Evolutionary conservation across 1,139 yeast species (phyloP), one percentile per base, ranked within the genome.

Genomic region (Hemisphaericaspora lyxosophila): DNA sequence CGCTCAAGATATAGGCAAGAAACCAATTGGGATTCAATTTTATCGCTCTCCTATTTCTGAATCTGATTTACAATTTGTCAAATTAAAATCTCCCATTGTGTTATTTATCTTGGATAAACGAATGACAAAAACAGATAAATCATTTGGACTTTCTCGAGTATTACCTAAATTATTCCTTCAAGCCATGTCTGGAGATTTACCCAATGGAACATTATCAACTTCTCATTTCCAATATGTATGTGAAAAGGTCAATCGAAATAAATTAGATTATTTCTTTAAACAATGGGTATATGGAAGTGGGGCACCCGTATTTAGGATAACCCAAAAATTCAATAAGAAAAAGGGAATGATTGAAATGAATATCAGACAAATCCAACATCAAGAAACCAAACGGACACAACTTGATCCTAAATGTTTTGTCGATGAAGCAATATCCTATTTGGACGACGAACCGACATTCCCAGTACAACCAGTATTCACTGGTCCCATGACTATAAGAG

Each of bases 401-500:
- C 71, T 82, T 13, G 50, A 51, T 17, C 46, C 65, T 1, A 58
- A 59, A 5, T 62, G 64, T 14, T 77, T 76, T 44, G 53, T 76
- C n/a, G 66, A 70, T 37, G 76, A 73, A 34, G 72, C 81, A 0
- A 59, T 72, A 14, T 54, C 69, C n/a, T 54, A 58, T 36, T 47
- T 64, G 44, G 73, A 72, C 33, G 64, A 64, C 31, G 75, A 70
- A 38, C 70, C 70, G 2, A 38, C 53, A 1, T 54, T 61, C 46
- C 61, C 64, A 2, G 60, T 65, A 8, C 77, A 75, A 35, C 67
- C 75, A 3, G 74, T 80, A 2, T 87, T 87, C 49, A 75, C 85
- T 0, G 99, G 99, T 0, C 97, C 98, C 0, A 88, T 94, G 86
- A 94, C 98, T 0, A 86, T 94, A 29, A 72, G 98, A 53, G 90